These are phyloP conservation scores for Citrus reticulata DNA, from an alignment of 345 rosid species.

Conservation along the genomic window DNA sequence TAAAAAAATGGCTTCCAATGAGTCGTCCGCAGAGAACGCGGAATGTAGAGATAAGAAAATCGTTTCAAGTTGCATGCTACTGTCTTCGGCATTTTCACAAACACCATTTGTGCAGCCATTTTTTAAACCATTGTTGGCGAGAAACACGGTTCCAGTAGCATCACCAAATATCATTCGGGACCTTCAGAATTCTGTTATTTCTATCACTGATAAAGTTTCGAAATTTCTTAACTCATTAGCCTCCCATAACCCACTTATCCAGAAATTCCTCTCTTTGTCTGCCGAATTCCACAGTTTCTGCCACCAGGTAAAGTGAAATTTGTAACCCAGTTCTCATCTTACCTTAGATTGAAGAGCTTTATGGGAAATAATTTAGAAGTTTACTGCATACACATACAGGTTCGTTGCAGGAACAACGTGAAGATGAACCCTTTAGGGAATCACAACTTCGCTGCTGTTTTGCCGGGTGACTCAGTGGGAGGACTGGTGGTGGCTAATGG, in stretches of 20 bases:
- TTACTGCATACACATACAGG: conserved; percentile 21
- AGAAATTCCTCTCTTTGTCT: conserved; percentile 39
- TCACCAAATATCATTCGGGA: conserved; percentile 38
- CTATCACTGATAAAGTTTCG: conserved; percentile 37
- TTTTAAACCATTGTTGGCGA: conserved; percentile 25
- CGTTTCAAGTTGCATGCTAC: conserved; percentile 25
- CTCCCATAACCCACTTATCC: conserved; percentile 47
- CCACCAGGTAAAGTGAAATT: background rate
- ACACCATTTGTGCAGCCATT: conserved; percentile 32
- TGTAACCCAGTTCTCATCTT: background rate
- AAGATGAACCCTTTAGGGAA: conserved; percentile 34
- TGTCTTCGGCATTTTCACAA: conserved; percentile 45
- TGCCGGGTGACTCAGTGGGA: conserved; percentile 89
- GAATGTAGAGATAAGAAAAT: conserved; percentile 2
- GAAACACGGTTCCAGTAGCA: conserved; percentile 19
- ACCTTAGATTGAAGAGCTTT: background rate
- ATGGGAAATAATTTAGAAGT: background rate
- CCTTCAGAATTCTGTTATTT: conserved; percentile 39
- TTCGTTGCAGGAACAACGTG: conserved; percentile 35
- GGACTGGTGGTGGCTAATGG: conserved; percentile 91
- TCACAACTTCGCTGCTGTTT: conserved; percentile 77
- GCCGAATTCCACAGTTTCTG: conserved; percentile 31
- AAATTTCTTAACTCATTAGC: conserved; percentile 36
- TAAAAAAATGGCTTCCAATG: conserved; percentile 31
- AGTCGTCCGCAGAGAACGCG: conserved; percentile 21